Evolutionary conservation across 495 filamentous ascomycete genomes (phyloP).

Genomic region (Tuber borchii): DNA sequence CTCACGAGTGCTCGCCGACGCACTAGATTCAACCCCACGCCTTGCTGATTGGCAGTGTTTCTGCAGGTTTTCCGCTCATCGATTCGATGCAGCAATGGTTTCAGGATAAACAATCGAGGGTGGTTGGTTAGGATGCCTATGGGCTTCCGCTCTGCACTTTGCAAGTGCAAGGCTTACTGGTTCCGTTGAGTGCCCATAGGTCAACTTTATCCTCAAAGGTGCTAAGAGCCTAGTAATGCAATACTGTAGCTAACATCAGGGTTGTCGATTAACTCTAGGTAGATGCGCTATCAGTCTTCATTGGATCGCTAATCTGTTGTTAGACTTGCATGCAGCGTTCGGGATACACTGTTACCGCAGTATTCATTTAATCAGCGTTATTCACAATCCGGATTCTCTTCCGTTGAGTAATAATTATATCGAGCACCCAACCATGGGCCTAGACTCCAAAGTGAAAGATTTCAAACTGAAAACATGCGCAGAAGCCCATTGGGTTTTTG

Average conservation of each 20-base stretch:
- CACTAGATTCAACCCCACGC: not conserved
- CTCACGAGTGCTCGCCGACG: not conserved
- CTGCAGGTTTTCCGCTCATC: conserved; percentile 3
- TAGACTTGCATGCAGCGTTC: not conserved
- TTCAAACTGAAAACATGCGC: not conserved
- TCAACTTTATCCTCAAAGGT: not conserved
- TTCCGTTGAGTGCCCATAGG: not conserved
- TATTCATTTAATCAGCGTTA: not conserved
- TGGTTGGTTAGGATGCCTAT: not conserved
- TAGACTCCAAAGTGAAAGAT: not conserved
- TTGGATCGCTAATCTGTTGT: conserved; percentile 4
- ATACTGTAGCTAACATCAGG: not conserved
- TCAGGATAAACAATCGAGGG: not conserved
- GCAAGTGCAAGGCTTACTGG: not conserved
- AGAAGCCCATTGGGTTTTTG: not conserved
- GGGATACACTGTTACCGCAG: not conserved
- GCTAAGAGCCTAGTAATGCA: not conserved
- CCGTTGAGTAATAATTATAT: not conserved
- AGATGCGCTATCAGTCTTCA: not conserved
- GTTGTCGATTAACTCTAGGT: not conserved
- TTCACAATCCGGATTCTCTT: not conserved
- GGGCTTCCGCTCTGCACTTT: not conserved
- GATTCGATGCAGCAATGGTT: not conserved
- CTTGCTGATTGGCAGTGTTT: not conserved
- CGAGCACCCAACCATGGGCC: not conserved